Evolutionary conservation across 2,329 filamentous ascomycete species (phyloP).

Genomic region (Gyromitra esculenta): DNA sequence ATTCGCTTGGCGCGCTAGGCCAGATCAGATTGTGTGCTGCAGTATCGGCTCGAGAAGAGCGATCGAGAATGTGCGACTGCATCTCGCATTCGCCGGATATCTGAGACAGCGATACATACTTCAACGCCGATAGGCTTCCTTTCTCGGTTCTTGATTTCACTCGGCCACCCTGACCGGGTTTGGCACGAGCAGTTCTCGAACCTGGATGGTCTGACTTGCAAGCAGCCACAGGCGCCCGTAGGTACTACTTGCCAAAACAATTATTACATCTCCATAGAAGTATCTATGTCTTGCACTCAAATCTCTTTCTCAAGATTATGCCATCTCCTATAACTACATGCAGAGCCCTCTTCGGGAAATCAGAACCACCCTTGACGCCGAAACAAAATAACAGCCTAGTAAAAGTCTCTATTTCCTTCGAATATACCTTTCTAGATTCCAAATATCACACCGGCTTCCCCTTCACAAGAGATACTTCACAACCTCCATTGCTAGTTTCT

Average conservation of each 20-base stretch:
- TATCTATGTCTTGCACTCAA: background rate
- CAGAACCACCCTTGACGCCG: constrained; percentile 26
- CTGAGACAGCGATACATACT: background rate
- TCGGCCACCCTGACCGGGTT: background rate
- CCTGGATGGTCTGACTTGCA: background rate
- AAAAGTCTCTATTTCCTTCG: background rate
- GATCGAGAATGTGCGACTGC: background rate
- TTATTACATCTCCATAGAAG: background rate
- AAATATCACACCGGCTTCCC: background rate
- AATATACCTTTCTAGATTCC: background rate
- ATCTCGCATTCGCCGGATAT: background rate
- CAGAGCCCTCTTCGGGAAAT: background rate
- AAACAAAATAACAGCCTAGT: constrained; percentile 14
- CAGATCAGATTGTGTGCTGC: background rate
- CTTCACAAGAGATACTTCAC: constrained; percentile 50
- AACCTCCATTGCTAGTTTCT: constrained; percentile 44
- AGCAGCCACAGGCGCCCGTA: background rate
- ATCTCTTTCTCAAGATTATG: background rate
- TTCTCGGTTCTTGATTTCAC: background rate
- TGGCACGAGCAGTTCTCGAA: background rate
- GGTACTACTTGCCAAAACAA: background rate
- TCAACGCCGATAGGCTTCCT: background rate
- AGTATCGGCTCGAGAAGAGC: background rate
- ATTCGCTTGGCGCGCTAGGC: constrained; percentile 43
- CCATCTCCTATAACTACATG: constrained; percentile 14